Base-by-base conservation (phyloP, 371 early-diverging fungal species). In the Actinomucor elegans region DNA sequence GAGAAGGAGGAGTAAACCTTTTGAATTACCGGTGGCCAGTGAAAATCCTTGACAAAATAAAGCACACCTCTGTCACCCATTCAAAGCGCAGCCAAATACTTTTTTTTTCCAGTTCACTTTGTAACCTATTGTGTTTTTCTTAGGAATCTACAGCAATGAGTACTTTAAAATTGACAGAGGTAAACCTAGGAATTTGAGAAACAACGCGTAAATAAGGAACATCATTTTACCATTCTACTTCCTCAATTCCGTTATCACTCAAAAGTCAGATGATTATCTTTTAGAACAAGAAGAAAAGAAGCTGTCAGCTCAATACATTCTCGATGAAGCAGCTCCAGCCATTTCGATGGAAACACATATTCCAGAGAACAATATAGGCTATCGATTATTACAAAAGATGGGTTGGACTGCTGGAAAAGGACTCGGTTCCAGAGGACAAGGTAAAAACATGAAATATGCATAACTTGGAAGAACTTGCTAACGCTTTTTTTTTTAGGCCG, bases 361-460 rank as follows among this genome's bases (percentile, higher is more conserved):
- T 23, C 76, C 85, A 7, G 64, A 57, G 7, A 47, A 58, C 40
- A 89, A 89, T 56, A 45, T 77, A n/a, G 89, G 89, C 2, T 87
- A 77, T 60, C 49, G 66, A 50, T 57, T 89, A 17, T 49, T 87
- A 18, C 61, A 75, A 46, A 84, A 83, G 54, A 82, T 89, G 83
- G 90, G 90, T 0, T 89, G 90, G 90, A 68, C 59, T 38, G 66
- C 61, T 12, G 88, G 88, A 0, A 71, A 58, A 42, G 88, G 88
- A 26, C 66, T 89, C 0, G 89, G 89, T 15, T 52, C 49, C 26
- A 45, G 41, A 20, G 68, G 67, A 40, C 61, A 79, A 72, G 80
- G 83, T 71, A 53, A 34, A 37, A 3, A 29, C 14, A 29, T 1
- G 29, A n/a, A 27, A 1, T 9, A 26, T 11, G 23, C 8, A 17